Base-by-base conservation (phyloP, 2,329 filamentous ascomycete species). In the Pseudogymnoascus sp. region DNA sequence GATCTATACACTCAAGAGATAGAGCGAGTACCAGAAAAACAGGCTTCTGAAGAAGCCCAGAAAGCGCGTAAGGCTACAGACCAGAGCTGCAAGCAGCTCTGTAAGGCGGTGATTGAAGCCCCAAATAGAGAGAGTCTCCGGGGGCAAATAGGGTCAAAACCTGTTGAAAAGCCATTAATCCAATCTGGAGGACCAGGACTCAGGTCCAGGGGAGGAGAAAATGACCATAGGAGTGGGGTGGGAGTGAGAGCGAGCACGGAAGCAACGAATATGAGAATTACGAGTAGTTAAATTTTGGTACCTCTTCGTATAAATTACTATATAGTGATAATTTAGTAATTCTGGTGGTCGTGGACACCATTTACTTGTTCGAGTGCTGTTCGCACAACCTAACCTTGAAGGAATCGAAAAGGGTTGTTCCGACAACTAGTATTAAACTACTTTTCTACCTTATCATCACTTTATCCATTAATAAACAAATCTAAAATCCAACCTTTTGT, bases 401-500 rank as follows among this genome's bases (percentile, higher is more conserved):
- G 26, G 26, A 26, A 26, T 5, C 7, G 4, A 26, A 26, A 5
- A 26, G 26, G 26, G 4, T 26, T 4, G 26, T 26, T 2, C 26
- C 26, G 3, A 26, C 26, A 6, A 26, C 7, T 26, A 26, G 26
- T 26, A 6, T 26, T 5, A 26, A 5, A 26, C 26, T 11, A 11
- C 1, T 19, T 15, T 4, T 23, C 17, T 23, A 44, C 10, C 6
- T 4, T 47, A 47, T 47, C 42, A 6, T 4, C 11, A 1, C 7
- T 21, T 31, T 8, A 44, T 21, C 13, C 28, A 3, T 63, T 69
- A 74, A 53, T 72, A 68, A 23, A 67, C 65, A 65, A 74, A 73
- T 33, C 71, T 64, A 44, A 74, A 74, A 66, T 74, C 71, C 28
- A 73, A 65, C 19, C 70, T 72, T 67, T 79, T 78, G 63, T 76